These are phyloP conservation scores for Coffea canephora DNA, from an alignment of 257 asterid species.

Conservation along the genomic window DNA sequence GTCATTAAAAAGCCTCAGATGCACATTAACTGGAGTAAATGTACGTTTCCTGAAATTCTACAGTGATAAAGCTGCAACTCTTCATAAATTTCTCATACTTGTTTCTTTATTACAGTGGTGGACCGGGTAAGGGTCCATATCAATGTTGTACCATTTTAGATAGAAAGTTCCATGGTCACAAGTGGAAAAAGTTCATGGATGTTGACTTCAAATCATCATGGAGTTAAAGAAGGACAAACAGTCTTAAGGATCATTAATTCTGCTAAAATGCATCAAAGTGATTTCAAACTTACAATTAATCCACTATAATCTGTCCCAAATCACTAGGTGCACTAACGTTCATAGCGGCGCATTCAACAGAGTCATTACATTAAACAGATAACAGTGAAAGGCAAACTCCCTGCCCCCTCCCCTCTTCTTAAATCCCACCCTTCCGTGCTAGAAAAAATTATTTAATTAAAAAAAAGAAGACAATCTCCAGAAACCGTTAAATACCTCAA, in stretches of 20 bases:
- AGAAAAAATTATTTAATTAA: too few relatives aligned
- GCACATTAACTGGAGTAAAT: not conserved
- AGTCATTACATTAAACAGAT: not conserved
- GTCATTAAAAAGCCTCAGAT: not conserved
- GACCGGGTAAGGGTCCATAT: not conserved
- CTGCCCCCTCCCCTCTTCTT: too few relatives aligned
- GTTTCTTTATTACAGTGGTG: not conserved
- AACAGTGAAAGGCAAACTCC: not conserved
- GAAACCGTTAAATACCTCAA: slow-evolving; percentile 59
- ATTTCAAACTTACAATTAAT: not conserved
- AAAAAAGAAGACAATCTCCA: too few relatives aligned
- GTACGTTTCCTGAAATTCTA: too few relatives aligned
- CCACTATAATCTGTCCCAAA: not conserved
- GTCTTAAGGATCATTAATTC: not conserved
- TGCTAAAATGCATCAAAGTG: not conserved
- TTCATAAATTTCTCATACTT: not conserved
- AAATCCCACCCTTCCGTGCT: too few relatives aligned
- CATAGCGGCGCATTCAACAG: not conserved
- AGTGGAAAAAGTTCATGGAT: too few relatives aligned
- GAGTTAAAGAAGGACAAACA: slow-evolving; percentile 1
- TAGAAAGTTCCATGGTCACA: not conserved
- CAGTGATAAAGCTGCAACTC: not conserved
- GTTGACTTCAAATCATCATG: not conserved
- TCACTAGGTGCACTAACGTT: not conserved
- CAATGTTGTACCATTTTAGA: not conserved